Evolutionary conservation across 345 rosid species (phyloP).

Genomic region (Passiflora organensis): DNA sequence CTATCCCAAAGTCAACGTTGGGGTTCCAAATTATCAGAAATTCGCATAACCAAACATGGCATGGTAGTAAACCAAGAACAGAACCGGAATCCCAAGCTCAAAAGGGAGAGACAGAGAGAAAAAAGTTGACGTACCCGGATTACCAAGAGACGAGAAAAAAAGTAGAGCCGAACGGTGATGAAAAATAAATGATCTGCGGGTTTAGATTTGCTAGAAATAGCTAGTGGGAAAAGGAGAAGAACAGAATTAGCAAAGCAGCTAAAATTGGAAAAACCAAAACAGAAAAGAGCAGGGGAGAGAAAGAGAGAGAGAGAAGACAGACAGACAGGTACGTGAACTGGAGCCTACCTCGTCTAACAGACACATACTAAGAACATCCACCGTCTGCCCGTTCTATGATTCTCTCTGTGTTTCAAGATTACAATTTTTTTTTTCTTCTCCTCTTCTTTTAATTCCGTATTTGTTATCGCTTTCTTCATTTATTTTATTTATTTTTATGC

Average conservation of each 20-base stretch:
- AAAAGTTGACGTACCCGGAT: not conserved
- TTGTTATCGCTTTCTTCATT: no score
- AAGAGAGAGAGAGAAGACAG: no score
- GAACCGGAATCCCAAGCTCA: not conserved
- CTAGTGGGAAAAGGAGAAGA: not conserved
- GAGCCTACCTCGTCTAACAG: slow-evolving; percentile 17
- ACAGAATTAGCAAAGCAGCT: not conserved
- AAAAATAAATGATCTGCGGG: no score
- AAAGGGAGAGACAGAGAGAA: not conserved
- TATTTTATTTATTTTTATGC: no score
- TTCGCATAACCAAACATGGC: not conserved
- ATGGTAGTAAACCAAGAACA: not conserved
- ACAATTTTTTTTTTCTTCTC: not conserved
- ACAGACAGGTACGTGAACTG: slow-evolving; percentile 25
- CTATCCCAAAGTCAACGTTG: not conserved
- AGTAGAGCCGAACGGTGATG: not conserved
- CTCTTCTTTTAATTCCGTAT: not conserved
- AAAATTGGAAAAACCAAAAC: slow-evolving; percentile 3
- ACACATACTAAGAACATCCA: not conserved
- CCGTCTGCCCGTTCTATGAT: slow-evolving; percentile 13
- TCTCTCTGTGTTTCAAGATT: slow-evolving; percentile 8
- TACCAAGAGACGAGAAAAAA: not conserved
- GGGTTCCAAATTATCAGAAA: not conserved
- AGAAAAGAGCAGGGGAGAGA: not conserved
- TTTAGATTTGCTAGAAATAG: not conserved